These are phyloP conservation scores for Rhodotorula kratochvilovae DNA, from an alignment of 768 basidiomycete species.

Conservation along the genomic window DNA sequence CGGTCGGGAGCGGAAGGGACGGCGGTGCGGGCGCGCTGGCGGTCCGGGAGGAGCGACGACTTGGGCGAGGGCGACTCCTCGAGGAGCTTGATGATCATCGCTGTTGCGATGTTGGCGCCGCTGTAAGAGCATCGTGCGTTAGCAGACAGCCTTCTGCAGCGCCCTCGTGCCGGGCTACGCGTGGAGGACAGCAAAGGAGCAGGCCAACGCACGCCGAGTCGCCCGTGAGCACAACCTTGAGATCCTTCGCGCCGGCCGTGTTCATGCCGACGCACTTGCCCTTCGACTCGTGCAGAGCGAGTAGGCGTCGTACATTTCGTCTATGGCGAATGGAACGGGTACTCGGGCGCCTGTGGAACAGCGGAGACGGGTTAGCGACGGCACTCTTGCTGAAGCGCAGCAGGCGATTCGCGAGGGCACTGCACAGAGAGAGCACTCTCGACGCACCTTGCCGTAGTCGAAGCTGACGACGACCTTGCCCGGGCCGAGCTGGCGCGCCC, in stretches of 20 bases:
- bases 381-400: too few relatives aligned
- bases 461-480: slow-evolving; percentile 75
- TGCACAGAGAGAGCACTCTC: background rate
- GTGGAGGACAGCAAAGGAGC: background rate
- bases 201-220: slow-evolving; percentile 86
- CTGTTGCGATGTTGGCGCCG: slow-evolving; percentile 79
- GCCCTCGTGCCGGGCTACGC: too few relatives aligned
- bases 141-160: too few relatives aligned
- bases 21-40: background rate
- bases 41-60: background rate
- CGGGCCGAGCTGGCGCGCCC: slow-evolving; percentile 64
- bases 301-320: slow-evolving; percentile 90
- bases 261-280: slow-evolving; percentile 82
- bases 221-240: slow-evolving; percentile 66
- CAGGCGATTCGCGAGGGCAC: too few relatives aligned
- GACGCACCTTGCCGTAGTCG: slow-evolving; percentile 90
- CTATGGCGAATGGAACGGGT: slow-evolving; percentile 89
- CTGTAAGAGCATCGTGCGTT: too few relatives aligned
- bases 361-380: too few relatives aligned
- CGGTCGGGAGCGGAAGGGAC: slow-evolving; percentile 65
- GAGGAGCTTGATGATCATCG: slow-evolving; percentile 76
- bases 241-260: background rate
- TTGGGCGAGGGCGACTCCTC: slow-evolving; percentile 53
- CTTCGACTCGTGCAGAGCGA: slow-evolving; percentile 71
- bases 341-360: slow-evolving; percentile 54